Percentiles rank a stretch among this genome's conserved stretches.
These are phyloP conservation scores for Metschnikowia chrysomelidarum DNA, from an alignment of 805 yeast species.

Conservation along the genomic window DNA sequence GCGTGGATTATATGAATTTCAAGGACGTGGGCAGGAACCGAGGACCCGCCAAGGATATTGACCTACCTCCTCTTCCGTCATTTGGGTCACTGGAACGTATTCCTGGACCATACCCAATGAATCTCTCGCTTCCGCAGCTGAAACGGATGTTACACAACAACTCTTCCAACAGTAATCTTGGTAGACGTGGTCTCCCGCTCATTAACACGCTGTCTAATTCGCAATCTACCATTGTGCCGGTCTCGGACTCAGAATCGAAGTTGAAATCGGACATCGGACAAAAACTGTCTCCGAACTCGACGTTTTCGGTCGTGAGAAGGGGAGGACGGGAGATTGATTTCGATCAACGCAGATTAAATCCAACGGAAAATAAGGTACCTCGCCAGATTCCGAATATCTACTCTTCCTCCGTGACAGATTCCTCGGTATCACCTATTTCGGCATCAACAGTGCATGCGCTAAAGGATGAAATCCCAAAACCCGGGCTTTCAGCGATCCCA, in stretches of 20 bases:
- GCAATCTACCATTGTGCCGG: slow-evolving; percentile 1
- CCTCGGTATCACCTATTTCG: slow-evolving; percentile 31
- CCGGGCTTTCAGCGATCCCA: background rate
- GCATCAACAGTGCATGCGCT: slow-evolving; percentile 34
- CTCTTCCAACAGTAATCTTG: slow-evolving; percentile 2
- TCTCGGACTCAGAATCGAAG: background rate
- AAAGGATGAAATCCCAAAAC: slow-evolving; percentile 19
- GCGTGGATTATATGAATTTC: slow-evolving; percentile 55
- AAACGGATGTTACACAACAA: slow-evolving; percentile 10
- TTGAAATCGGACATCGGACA: background rate
- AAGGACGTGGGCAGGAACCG: slow-evolving; percentile 33
- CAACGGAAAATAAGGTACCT: slow-evolving; percentile 52
- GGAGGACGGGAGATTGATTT: slow-evolving; percentile 76
- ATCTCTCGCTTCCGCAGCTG: slow-evolving; percentile 18
- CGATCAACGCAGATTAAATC: slow-evolving; percentile 74
- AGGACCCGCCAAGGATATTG: slow-evolving; percentile 1
- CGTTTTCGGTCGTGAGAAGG: slow-evolving; percentile 67
- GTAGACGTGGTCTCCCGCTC: slow-evolving; percentile 9
- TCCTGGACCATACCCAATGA: slow-evolving; percentile 8
- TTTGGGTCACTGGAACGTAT: slow-evolving; percentile 6
- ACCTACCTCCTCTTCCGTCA: slow-evolving; percentile 1
- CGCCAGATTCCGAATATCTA: slow-evolving; percentile 25
- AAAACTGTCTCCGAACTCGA: slow-evolving; percentile 10
- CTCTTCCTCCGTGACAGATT: slow-evolving; percentile 18
- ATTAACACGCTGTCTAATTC: slow-evolving; percentile 31